phyloP scores from a whole-genome alignment of 441 rosid species.

The Populus trichocarpa region DNA sequence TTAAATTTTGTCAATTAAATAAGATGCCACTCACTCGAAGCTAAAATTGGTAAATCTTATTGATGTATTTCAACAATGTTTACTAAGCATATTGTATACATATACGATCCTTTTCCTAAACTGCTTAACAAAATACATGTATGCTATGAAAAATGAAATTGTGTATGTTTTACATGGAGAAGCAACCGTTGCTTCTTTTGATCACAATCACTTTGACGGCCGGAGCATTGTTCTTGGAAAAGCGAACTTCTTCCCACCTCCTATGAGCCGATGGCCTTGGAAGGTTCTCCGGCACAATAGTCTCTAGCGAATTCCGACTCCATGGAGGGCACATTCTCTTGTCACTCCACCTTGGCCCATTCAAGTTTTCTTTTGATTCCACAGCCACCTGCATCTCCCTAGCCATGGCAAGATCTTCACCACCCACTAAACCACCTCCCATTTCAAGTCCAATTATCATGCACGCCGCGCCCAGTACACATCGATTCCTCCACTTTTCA shows the following conservation, averaged over 20 bases:
- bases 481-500: conserved; percentile 24
- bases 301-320: conserved; percentile 51
- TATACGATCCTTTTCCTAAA: too few species aligned
- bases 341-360: conserved; percentile 53
- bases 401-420: conserved; percentile 8
- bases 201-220: conserved; percentile 8
- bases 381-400: neutral
- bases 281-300: conserved; percentile 72
- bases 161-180: conserved; percentile 27
- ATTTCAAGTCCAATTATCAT: conserved; percentile 27
- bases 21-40: too few species aligned
- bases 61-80: too few species aligned
- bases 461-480: conserved; percentile 24
- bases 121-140: too few species aligned
- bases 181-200: conserved; percentile 28
- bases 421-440: neutral
- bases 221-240: conserved; percentile 21
- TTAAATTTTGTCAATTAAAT: too few species aligned
- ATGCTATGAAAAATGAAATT: too few species aligned
- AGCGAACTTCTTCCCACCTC: conserved; percentile 38
- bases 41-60: too few species aligned
- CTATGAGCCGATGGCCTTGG: conserved; percentile 51
- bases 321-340: conserved; percentile 59
- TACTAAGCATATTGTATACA: too few species aligned
- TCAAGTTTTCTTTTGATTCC: neutral